A percentile compares a stretch with the other conserved stretches of the same genome.
phyloP scores from a whole-genome alignment of 2,329 filamentous ascomycete species.

The Ascochyta lentis region DNA sequence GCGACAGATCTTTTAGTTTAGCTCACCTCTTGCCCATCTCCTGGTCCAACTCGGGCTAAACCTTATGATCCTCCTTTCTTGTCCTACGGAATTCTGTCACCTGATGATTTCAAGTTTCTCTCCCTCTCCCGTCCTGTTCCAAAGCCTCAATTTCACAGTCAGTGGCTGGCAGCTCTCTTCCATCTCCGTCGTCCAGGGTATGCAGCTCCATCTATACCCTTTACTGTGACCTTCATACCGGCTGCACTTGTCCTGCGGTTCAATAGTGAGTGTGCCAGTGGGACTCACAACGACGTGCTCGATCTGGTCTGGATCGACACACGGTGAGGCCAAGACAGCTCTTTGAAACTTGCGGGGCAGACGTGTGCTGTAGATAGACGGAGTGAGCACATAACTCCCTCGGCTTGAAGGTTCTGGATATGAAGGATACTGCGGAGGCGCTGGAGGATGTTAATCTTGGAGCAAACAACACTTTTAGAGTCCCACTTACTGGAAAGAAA shows the following conservation, averaged over 20 bases:
- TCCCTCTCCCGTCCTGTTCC: not conserved
- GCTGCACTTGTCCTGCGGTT: slow-evolving; percentile 5
- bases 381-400: slow-evolving; percentile 27
- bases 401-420: slow-evolving; percentile 35
- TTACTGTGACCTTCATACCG: slow-evolving; percentile 15
- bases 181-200: slow-evolving; percentile 41
- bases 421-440: slow-evolving; percentile 24
- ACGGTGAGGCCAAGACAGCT: not conserved
- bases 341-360: slow-evolving; percentile 28
- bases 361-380: slow-evolving; percentile 15
- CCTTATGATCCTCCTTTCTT: not conserved
- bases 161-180: slow-evolving; percentile 28
- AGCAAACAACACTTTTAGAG: no score
- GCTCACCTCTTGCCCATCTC: no score
- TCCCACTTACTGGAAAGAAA: slow-evolving; percentile 19
- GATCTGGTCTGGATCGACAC: not conserved
- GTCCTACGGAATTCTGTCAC: not conserved
- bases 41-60: no score
- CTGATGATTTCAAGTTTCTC: not conserved
- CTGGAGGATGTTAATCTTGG: slow-evolving; percentile 13
- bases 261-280: slow-evolving; percentile 24
- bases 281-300: slow-evolving; percentile 29
- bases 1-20: no score
- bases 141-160: slow-evolving; percentile 20
- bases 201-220: slow-evolving; percentile 32